phyloP scores from a whole-genome alignment of 2,329 filamentous ascomycete genomes.

The Aspergillus luchuensis region DNA sequence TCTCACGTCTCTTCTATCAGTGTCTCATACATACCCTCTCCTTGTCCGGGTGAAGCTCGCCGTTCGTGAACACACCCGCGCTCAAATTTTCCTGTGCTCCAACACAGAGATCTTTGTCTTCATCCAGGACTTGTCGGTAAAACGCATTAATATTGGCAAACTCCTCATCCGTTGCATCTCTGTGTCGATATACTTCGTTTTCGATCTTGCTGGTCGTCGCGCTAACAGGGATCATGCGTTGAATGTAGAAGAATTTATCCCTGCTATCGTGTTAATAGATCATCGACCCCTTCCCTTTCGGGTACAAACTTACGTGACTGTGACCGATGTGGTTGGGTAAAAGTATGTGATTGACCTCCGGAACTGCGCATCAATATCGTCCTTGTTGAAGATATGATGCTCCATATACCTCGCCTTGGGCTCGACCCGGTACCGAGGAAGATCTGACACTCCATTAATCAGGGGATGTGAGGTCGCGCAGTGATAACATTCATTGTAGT shows the following conservation, averaged over 20 bases:
- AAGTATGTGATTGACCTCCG: conserved; percentile 34
- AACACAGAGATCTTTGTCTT: conserved; percentile 64
- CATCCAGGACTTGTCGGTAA: conserved; percentile 64
- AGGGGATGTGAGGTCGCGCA: conserved; percentile 29
- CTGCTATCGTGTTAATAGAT: conserved; percentile 19
- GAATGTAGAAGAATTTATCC: conserved; percentile 63
- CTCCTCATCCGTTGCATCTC: conserved; percentile 58
- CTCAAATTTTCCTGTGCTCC: conserved; percentile 62
- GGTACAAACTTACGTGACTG: conserved; percentile 33
- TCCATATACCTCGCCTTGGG: conserved; percentile 54
- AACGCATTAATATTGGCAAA: conserved; percentile 60
- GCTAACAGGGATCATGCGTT: conserved; percentile 60
- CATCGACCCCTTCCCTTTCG: neutral
- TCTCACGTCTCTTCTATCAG: conserved; percentile 8
- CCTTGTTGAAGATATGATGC: conserved; percentile 52
- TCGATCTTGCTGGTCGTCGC: conserved; percentile 57
- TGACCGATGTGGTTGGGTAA: conserved; percentile 34
- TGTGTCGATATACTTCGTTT: conserved; percentile 66
- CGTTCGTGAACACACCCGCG: conserved; percentile 62
- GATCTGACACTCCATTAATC: conserved; percentile 50
- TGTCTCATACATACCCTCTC: conserved; percentile 48
- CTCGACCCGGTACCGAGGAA: conserved; percentile 57
- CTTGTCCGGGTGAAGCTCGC: conserved; percentile 62
- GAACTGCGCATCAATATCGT: conserved; percentile 52
- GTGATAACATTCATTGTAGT: conserved; percentile 33